A percentile compares a stretch with the other conserved stretches of the same genome.
Conservation (phyloP, 805 yeast species). For the Saccharomycopsis vini region DNA sequence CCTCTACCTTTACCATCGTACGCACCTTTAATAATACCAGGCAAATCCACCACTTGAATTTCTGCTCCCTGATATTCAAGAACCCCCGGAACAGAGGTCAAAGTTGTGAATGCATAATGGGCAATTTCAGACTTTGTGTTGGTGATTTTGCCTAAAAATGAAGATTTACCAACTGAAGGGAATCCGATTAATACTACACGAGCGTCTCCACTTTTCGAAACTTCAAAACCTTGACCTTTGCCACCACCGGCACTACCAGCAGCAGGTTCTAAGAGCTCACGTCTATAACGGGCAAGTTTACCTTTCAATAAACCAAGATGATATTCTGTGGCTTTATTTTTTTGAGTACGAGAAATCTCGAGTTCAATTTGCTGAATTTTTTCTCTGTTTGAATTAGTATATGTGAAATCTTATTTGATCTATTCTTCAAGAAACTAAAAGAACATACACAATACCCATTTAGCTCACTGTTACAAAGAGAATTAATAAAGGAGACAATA, state of each 20-base stretch:
- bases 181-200: conserved; percentile 92
- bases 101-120: conserved; percentile 88
- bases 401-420: no score
- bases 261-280: conserved; percentile 85
- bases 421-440: background rate
- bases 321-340: conserved; percentile 96
- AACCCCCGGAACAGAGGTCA: conserved; percentile 95
- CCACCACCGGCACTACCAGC: conserved; percentile 61
- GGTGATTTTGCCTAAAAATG: conserved; percentile 80
- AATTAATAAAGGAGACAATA: no score
- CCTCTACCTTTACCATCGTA: conserved; percentile 97
- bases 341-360: conserved; percentile 91
- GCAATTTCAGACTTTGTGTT: conserved; percentile 94
- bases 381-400: conserved; percentile 34
- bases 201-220: conserved; percentile 92
- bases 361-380: conserved; percentile 84
- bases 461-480: no score
- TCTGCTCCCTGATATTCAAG: conserved; percentile 94
- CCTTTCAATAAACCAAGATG: conserved; percentile 93
- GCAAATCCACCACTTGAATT: conserved; percentile 93
- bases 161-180: conserved; percentile 96
- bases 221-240: conserved; percentile 86
- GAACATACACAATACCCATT: conserved; percentile 1
- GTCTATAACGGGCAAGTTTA: conserved; percentile 83
- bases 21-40: conserved; percentile 96